Evolutionary conservation across 306 rosid species (phyloP), one percentile per base, ranked within the genome.

Genomic region (Pyrus pyrifolia): DNA sequence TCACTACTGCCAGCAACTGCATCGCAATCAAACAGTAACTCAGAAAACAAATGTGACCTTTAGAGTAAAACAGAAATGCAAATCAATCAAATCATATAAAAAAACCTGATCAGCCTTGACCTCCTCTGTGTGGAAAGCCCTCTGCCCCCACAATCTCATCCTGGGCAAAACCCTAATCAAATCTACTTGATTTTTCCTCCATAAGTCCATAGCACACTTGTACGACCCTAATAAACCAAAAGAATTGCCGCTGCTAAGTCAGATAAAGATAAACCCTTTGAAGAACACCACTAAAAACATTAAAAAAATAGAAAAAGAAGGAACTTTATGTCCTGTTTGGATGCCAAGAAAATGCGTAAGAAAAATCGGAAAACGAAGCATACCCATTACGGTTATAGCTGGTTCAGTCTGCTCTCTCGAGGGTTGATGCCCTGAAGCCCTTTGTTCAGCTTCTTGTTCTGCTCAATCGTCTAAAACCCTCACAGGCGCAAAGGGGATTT

Each of bases 1-100:
- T 78, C 67, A 55, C n/a, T 40, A 75, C 42, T 27, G 22, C 82
- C 67, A 68, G 55, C 6, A 82, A 68, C 90, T 85, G 87, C 83
- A 81, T 27, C 67, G 70, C 25, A 22, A 13, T 73, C 51, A 59
- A 17, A 64, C 17, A 78, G 38, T 8, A 70, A 78, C 74, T 76
- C 19, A 40, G 49, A 15, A 19, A 1, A 69, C 35, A 15, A 12
- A 44, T 18, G 11, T 25, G 1, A 76, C 51, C 64, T 67, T 64
- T 25, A 12, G 62, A 51, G 2, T 51, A 65, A 45, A 61, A 2
- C 23, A 4, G 11, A 59, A 74, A 59, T 52, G 25, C 76, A 27
- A n/a, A 46, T 18, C 38, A 69, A 74, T 19, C 76, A 53, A 19
- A 64, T 22, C 9, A 25, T 4, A 22, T 27, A 46, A 51, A 51